Evolutionary conservation across 2,329 filamentous ascomycete genomes (phyloP).

Genomic region (Botryosphaeria agaves): DNA sequence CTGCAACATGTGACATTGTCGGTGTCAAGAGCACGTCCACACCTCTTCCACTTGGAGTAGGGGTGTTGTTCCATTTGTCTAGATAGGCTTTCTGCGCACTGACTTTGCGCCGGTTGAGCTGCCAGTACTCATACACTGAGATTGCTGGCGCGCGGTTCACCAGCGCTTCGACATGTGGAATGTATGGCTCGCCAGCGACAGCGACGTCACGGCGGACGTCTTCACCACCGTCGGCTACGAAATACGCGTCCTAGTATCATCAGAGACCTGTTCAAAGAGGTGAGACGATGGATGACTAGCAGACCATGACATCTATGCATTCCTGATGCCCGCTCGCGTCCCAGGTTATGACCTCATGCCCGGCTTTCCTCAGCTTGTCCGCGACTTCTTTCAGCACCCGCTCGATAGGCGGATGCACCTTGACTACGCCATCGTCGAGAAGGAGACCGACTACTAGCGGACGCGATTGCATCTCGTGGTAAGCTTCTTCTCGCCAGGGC

Average conservation of each 20-base stretch:
- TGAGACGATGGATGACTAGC: no score
- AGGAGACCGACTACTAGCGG: constrained; percentile 37
- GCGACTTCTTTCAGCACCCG: constrained; percentile 39
- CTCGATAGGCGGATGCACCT: constrained; percentile 40
- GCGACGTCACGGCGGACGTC: constrained; percentile 23
- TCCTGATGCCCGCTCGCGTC: constrained; percentile 34
- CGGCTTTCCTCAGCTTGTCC: constrained; percentile 30
- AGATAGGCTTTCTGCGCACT: constrained; percentile 24
- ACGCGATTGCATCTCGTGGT: no score
- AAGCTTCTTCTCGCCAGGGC: constrained; percentile 27
- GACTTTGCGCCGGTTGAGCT: constrained; percentile 28
- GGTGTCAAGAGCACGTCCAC: constrained; percentile 29
- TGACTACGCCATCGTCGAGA: constrained; percentile 41
- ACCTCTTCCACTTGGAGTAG: no score
- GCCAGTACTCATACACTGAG: constrained; percentile 29
- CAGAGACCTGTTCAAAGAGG: no score
- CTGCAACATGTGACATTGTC: constrained; percentile 25
- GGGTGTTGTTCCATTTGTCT: constrained; percentile 23
- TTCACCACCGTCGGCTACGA: constrained; percentile 34
- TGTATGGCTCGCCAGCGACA: constrained; percentile 24
- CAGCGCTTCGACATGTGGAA: constrained; percentile 30
- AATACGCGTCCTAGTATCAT: no score
- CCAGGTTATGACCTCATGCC: constrained; percentile 40
- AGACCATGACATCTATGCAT: constrained; percentile 31
- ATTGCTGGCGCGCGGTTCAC: constrained; percentile 27